Conservation (phyloP, 202 grass and related monocot species). For the Setaria viridis region DNA sequence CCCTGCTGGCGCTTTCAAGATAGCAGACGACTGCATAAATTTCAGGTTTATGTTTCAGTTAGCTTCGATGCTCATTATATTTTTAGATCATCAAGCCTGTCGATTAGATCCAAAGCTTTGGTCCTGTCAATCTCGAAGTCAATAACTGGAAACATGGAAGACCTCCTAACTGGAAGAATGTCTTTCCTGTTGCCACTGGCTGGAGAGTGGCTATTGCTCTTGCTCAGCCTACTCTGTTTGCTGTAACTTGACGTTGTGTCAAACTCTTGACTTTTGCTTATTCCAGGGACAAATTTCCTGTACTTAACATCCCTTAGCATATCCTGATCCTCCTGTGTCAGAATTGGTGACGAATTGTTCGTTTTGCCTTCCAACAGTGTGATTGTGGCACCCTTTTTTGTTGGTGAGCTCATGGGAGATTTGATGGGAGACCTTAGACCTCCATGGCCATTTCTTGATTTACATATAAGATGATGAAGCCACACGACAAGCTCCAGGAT, state of each 20-base stretch:
- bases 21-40: conserved; percentile 26
- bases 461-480: conserved; percentile 91
- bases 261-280: conserved; percentile 97
- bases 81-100: conserved; percentile 75
- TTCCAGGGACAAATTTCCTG: conserved; percentile 76
- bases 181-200: conserved; percentile 59
- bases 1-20: conserved; percentile 30
- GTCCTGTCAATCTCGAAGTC: conserved; percentile 82
- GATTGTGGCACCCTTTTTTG: conserved; percentile 44
- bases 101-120: conserved; percentile 91
- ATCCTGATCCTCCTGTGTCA: conserved; percentile 85
- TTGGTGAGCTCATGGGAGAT: conserved; percentile 76
- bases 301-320: conserved; percentile 85
- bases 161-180: conserved; percentile 50
- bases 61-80: conserved; percentile 48
- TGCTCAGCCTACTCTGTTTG: conserved; percentile 84
- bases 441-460: conserved; percentile 64
- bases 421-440: conserved; percentile 80
- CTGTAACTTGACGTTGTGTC: conserved; percentile 54
- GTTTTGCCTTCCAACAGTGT: conserved; percentile 34
- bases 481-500: conserved; percentile 88
- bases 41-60: conserved; percentile 37
- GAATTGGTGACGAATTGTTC: conserved; percentile 51
- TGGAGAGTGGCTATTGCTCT: conserved; percentile 90
- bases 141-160: conserved; percentile 75